Conservation (phyloP, 106 monocot genomes). For the Platanthera guangdongensis region DNA sequence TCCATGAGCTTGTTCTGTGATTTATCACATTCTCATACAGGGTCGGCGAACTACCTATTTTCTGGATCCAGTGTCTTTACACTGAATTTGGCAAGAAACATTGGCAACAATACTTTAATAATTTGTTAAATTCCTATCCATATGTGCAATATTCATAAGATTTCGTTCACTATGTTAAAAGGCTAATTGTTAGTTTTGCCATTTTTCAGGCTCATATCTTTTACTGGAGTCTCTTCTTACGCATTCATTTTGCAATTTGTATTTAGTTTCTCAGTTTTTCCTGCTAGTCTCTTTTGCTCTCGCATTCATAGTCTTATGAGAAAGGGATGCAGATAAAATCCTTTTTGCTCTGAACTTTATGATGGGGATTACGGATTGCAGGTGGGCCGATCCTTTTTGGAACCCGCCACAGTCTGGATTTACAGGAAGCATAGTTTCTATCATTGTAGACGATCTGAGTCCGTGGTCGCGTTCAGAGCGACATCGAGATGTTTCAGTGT, state of each 20-base stretch:
- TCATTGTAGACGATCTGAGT: too few relatives aligned
- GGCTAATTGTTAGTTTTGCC: neutral
- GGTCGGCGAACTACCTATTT: neutral
- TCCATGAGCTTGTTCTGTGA: neutral
- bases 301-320: neutral
- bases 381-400: too few relatives aligned
- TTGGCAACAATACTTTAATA: neutral
- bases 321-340: neutral
- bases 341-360: neutral
- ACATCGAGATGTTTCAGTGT: too few relatives aligned
- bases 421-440: too few relatives aligned
- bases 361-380: too few relatives aligned
- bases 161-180: neutral
- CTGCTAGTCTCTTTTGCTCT: neutral
- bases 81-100: neutral
- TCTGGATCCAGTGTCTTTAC: neutral
- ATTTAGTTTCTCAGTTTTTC: neutral
- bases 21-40: neutral
- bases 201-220: neutral
- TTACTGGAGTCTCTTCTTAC: neutral
- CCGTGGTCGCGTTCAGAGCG: too few relatives aligned
- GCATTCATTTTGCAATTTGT: neutral
- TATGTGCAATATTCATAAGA: neutral
- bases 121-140: neutral
- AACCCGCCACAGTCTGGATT: too few relatives aligned